Percentiles rank a stretch among this genome's conserved stretches.
These are phyloP conservation scores for Earliella scabrosa DNA, from an alignment of 1,284 basidiomycete genomes.

Conservation along the genomic window DNA sequence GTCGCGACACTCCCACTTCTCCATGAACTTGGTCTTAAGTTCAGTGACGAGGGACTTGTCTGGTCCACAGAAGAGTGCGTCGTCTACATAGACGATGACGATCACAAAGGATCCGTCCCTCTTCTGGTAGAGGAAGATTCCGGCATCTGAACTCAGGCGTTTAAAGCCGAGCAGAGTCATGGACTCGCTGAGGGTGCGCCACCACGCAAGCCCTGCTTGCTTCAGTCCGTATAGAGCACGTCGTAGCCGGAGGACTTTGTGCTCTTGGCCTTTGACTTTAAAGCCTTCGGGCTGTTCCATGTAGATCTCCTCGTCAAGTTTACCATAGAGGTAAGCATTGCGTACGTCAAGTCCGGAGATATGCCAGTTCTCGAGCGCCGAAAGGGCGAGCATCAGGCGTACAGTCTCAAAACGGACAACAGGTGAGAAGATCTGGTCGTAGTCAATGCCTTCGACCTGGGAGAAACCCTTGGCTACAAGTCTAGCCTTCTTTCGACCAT, in stretches of 20 bases:
- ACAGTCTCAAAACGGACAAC: conserved; percentile 41
- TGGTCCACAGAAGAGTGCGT: conserved; percentile 1
- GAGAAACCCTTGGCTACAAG: conserved; percentile 12
- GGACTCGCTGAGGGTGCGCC: background rate
- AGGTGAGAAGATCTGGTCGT: conserved; percentile 41
- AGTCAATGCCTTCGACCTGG: conserved; percentile 13
- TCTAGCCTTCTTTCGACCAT: conserved; percentile 6
- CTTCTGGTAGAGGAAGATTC: conserved; percentile 22
- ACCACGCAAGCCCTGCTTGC: conserved; percentile 15
- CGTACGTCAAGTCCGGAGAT: conserved; percentile 18
- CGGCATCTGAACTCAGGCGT: conserved; percentile 16
- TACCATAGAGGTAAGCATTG: conserved; percentile 23
- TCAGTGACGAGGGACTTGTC: background rate
- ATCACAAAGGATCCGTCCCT: conserved; percentile 9
- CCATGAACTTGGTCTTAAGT: conserved; percentile 5
- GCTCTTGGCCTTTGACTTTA: conserved; percentile 18
- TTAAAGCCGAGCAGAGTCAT: conserved; percentile 5
- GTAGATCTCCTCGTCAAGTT: conserved; percentile 23
- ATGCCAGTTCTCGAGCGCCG: conserved; percentile 30
- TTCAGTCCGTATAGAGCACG: conserved; percentile 27
- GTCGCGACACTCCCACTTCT: conserved; percentile 6
- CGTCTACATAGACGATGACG: conserved; percentile 1
- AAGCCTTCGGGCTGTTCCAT: conserved; percentile 34
- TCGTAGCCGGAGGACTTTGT: conserved; percentile 35
- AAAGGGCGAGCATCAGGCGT: conserved; percentile 37